Evolutionary conservation across 1,284 basidiomycete genomes (phyloP).

Genomic region (Microbotryum silenes-acaulis): DNA sequence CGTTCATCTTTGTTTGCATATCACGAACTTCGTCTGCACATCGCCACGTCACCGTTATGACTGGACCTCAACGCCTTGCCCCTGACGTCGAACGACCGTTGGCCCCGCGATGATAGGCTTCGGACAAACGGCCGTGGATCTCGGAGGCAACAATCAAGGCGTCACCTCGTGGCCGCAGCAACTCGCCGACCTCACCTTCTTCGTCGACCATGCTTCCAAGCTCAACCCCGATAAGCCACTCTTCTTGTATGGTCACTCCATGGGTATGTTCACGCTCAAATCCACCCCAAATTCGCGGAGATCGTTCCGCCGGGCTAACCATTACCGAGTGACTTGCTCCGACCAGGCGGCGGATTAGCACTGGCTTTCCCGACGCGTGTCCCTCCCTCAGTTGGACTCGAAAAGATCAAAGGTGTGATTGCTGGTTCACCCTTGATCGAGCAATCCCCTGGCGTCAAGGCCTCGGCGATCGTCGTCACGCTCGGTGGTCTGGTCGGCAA

Average conservation of each 20-base stretch:
- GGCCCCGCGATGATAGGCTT: slow-evolving; percentile 35
- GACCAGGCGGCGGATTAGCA: slow-evolving; percentile 36
- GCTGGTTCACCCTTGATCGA: slow-evolving; percentile 38
- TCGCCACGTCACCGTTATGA: too few relatives aligned
- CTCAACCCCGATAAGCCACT: slow-evolving; percentile 29
- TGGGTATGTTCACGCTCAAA: slow-evolving; percentile 29
- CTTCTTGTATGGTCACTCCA: slow-evolving; percentile 43
- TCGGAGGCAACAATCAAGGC: slow-evolving; percentile 36
- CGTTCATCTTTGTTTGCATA: too few relatives aligned
- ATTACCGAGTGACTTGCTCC: too few relatives aligned
- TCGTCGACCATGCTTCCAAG: slow-evolving; percentile 33
- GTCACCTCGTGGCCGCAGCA: slow-evolving; percentile 41
- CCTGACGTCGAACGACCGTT: background rate
- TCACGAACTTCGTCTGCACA: too few relatives aligned
- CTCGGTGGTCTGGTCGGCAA: slow-evolving; percentile 29
- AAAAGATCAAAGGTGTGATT: slow-evolving; percentile 38
- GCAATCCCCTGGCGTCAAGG: slow-evolving; percentile 30
- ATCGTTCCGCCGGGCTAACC: slow-evolving; percentile 19
- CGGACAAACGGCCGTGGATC: slow-evolving; percentile 39
- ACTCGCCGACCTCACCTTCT: slow-evolving; percentile 40
- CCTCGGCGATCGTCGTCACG: slow-evolving; percentile 17
- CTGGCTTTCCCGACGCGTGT: slow-evolving; percentile 39
- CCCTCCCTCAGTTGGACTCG: slow-evolving; percentile 31
- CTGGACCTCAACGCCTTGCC: too few relatives aligned
- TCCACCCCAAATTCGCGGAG: background rate